Evolutionary conservation across 495 filamentous ascomycete genomes (phyloP).

Genomic region (Elaphomyces granulatus): DNA sequence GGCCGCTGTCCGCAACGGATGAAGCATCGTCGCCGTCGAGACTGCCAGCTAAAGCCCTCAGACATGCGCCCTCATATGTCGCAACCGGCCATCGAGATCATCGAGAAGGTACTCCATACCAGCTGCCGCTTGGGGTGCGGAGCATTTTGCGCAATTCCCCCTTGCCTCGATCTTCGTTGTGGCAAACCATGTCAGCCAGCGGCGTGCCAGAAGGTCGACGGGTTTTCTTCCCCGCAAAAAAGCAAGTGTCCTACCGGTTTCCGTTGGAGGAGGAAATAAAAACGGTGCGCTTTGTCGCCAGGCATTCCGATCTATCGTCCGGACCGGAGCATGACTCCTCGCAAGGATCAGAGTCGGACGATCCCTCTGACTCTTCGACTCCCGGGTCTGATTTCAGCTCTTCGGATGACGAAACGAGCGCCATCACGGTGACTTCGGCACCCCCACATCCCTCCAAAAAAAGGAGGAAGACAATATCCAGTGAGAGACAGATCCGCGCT

Average conservation of each 20-base stretch:
- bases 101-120: slow-evolving; percentile 38
- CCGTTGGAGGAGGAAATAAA: slow-evolving; percentile 42
- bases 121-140: slow-evolving; percentile 46
- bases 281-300: slow-evolving; percentile 36
- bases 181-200: slow-evolving; percentile 24
- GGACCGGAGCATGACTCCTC: slow-evolving; percentile 9
- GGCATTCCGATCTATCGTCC: slow-evolving; percentile 33
- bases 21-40: slow-evolving; percentile 17
- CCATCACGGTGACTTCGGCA: slow-evolving; percentile 2
- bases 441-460: slow-evolving; percentile 18
- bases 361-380: slow-evolving; percentile 24
- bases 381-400: slow-evolving; percentile 27
- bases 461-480: slow-evolving; percentile 24
- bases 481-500: slow-evolving; percentile 29
- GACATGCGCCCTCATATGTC: slow-evolving; percentile 16
- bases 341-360: slow-evolving; percentile 11
- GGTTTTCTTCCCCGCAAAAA: slow-evolving; percentile 42
- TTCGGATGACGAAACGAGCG: slow-evolving; percentile 21
- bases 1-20: slow-evolving; percentile 44
- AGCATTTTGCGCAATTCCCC: slow-evolving; percentile 72
- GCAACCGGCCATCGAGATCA: not conserved
- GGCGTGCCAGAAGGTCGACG: slow-evolving; percentile 24
- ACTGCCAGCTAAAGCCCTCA: slow-evolving; percentile 22
- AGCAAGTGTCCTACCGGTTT: slow-evolving; percentile 39
- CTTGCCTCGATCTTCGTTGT: slow-evolving; percentile 21